phyloP scores from a whole-genome alignment of 2,329 filamentous ascomycete species.

The Phoma sp. region DNA sequence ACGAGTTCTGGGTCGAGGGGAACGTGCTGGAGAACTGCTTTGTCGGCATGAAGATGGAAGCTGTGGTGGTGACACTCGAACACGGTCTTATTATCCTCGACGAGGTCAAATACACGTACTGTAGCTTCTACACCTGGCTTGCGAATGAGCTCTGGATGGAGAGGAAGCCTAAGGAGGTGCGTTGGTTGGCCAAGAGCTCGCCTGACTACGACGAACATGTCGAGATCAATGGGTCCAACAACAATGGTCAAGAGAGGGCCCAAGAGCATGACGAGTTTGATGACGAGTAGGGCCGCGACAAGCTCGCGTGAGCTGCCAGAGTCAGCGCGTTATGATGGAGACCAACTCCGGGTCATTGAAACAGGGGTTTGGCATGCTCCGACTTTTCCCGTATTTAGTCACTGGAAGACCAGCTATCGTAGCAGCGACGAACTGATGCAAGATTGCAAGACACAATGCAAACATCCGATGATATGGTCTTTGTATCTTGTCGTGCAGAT shows the following conservation, averaged over 20 bases:
- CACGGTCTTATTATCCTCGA: slow-evolving; percentile 45
- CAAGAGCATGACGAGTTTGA: slow-evolving; percentile 26
- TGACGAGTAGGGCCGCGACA: slow-evolving; percentile 13
- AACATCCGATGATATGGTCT: too few relatives aligned
- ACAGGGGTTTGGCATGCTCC: slow-evolving; percentile 8
- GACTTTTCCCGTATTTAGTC: background rate
- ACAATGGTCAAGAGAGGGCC: background rate
- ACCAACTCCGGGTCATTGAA: slow-evolving; percentile 5
- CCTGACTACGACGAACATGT: slow-evolving; percentile 22
- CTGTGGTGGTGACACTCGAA: slow-evolving; percentile 32
- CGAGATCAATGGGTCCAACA: slow-evolving; percentile 16
- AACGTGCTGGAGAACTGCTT: slow-evolving; percentile 63
- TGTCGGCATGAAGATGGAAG: slow-evolving; percentile 60
- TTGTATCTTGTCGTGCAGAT: background rate
- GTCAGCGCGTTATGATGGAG: background rate
- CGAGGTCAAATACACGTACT: slow-evolving; percentile 46
- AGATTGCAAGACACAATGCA: too few relatives aligned
- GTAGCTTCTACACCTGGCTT: slow-evolving; percentile 53
- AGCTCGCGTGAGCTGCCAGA: slow-evolving; percentile 2
- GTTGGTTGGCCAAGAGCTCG: slow-evolving; percentile 30
- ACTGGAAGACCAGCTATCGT: background rate
- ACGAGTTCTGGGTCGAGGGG: slow-evolving; percentile 72
- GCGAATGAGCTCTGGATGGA: slow-evolving; percentile 51
- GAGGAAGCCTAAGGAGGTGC: slow-evolving; percentile 36
- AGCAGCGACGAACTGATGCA: too few relatives aligned